Percentiles rank a stretch among this genome's conserved stretches.
Conservation (phyloP, 2,329 filamentous ascomycete species). For the Volutella citrinella region DNA sequence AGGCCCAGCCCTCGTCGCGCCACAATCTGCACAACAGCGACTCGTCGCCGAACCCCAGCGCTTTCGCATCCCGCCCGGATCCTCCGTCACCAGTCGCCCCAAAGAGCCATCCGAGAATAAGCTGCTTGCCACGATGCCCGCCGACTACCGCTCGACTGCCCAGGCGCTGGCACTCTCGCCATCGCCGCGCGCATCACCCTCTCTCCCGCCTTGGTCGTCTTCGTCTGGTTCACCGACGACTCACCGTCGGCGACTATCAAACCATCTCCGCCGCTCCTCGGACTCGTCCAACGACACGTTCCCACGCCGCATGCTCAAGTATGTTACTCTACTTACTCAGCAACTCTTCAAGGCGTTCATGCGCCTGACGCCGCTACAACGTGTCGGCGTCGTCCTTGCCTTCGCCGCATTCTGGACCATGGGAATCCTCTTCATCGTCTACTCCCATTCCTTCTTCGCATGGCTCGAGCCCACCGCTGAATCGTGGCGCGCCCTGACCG, state of each 20-base stretch:
- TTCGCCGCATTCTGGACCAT: too few species aligned
- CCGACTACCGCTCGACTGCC: conserved; percentile 49
- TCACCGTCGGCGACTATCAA: conserved; percentile 39
- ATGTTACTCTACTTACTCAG: conserved; percentile 41
- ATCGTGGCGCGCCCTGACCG: conserved; percentile 70
- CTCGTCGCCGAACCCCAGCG: too few species aligned
- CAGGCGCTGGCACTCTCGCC: conserved; percentile 46
- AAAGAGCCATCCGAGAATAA: too few species aligned
- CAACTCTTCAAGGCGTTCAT: conserved; percentile 49
- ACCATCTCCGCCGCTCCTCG: conserved; percentile 19
- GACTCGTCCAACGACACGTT: conserved; percentile 33
- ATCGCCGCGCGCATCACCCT: conserved; percentile 28
- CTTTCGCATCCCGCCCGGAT: too few species aligned
- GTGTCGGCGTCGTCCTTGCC: conserved; percentile 47
- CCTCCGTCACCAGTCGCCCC: too few species aligned
- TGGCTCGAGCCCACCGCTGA: conserved; percentile 70
- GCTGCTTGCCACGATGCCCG: conserved; percentile 47
- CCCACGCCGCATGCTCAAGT: conserved; percentile 35
- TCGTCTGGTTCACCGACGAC: conserved; percentile 17
- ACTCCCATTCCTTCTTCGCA: conserved; percentile 76
- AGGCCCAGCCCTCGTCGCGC: too few species aligned
- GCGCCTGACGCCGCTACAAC: conserved; percentile 59
- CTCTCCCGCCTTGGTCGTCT: conserved; percentile 25
- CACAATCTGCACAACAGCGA: too few species aligned
- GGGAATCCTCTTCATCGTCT: conserved; percentile 68